Evolutionary conservation across 192 early-diverging fungal genomes (phyloP).

Genomic region (Chytriomyces sp.): DNA sequence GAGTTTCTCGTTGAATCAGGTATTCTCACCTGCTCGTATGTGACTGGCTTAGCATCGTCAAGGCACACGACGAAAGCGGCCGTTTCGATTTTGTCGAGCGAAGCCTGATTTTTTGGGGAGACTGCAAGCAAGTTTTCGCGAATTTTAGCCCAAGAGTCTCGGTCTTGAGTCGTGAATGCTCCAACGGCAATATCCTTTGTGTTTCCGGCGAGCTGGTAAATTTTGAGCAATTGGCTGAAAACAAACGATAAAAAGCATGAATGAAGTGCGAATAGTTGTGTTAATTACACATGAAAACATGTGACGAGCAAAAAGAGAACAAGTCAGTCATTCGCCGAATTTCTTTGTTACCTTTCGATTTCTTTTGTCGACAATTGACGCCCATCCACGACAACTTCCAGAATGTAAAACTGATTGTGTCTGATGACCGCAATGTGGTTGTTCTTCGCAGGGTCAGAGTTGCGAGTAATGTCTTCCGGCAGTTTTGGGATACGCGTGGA

Average conservation of each 20-base stretch:
- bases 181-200: slow-evolving; percentile 79
- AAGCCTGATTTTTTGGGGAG: slow-evolving; percentile 71
- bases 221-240: slow-evolving; percentile 65
- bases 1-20: no score
- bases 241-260: neutral
- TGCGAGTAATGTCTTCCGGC: slow-evolving; percentile 80
- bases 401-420: slow-evolving; percentile 87
- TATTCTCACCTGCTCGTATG: slow-evolving; percentile 74
- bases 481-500: slow-evolving; percentile 87
- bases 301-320: neutral
- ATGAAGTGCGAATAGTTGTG: no score
- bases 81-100: slow-evolving; percentile 83
- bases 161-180: slow-evolving; percentile 89
- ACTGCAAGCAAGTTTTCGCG: slow-evolving; percentile 42
- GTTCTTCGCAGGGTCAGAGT: slow-evolving; percentile 74
- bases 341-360: slow-evolving; percentile 63
- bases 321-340: neutral
- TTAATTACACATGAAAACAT: neutral
- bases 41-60: slow-evolving; percentile 85
- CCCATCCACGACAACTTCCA: slow-evolving; percentile 79
- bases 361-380: slow-evolving; percentile 82
- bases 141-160: slow-evolving; percentile 87
- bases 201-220: slow-evolving; percentile 72
- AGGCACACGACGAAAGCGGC: slow-evolving; percentile 89
- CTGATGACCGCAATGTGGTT: slow-evolving; percentile 86